A percentile compares a stretch with the other conserved stretches of the same genome.
These are phyloP conservation scores for Yarrowia keelungensis DNA, from an alignment of 805 yeast species.

Conservation along the genomic window DNA sequence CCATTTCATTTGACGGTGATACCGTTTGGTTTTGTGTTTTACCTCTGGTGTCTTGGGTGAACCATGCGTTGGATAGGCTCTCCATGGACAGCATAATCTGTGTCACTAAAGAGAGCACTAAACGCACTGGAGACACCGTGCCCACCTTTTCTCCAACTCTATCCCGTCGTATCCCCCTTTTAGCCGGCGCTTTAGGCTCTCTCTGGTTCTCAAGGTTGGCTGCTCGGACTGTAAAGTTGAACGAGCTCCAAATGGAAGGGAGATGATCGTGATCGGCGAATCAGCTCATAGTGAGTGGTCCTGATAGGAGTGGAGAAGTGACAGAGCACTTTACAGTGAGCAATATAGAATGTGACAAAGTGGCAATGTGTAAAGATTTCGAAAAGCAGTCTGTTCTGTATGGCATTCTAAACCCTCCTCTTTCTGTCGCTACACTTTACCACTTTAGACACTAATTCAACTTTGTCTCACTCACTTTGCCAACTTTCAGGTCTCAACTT, in stretches of 20 bases:
- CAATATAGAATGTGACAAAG: too few species aligned
- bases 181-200: not conserved
- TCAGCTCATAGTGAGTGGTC: not conserved
- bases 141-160: not conserved
- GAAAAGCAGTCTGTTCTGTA: too few species aligned
- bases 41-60: not conserved
- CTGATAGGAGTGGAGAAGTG: not conserved
- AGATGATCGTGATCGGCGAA: slow-evolving; percentile 9
- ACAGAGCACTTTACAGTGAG: too few species aligned
- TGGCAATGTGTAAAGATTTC: too few species aligned
- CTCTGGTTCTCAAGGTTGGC: not conserved
- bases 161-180: slow-evolving; percentile 16
- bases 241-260: not conserved
- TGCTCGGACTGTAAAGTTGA: slow-evolving; percentile 5
- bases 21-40: not conserved
- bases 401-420: too few species aligned
- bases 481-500: too few species aligned
- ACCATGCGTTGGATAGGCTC: not conserved
- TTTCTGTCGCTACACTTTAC: too few species aligned
- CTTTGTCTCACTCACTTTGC: too few species aligned
- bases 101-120: not conserved
- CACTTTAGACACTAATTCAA: too few species aligned
- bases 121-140: not conserved
- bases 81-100: slow-evolving; percentile 2
- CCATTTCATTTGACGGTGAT: too few species aligned